Base-by-base conservation (phyloP, 495 filamentous ascomycete genomes). In the Diplogelasinospora grovesii region DNA sequence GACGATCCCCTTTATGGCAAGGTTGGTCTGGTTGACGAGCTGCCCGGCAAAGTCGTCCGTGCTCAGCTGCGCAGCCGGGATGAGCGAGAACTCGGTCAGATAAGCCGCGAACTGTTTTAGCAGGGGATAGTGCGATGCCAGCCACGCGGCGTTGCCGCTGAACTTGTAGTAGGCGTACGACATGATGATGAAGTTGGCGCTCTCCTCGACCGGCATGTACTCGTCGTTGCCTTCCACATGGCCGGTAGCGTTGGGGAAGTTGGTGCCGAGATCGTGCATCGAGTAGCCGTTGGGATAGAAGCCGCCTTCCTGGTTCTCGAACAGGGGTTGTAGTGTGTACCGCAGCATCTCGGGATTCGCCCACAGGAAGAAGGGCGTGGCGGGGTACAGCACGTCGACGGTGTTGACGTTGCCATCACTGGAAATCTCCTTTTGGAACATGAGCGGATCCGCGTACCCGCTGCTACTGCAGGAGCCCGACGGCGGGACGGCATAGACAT, bases 121-220 rank as follows among this genome's bases (percentile, higher is more conserved):
- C 10, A 97, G 70, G 35, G 60, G 65, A 59, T 95, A 95, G 41
- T 79, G 85, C 8, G 59, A 61, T 4, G 57, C 37, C 2, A 76
- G 57, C 75, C 75, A 79, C n/a, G n/a, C n/a, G n/a, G n/a, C 46
- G 68, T 60, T 22, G 52, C 55, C 3, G 74, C 74, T 14, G 60
- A 66, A 42, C 68, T 69, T 26, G 68, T 57, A 3, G 81, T 81
- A 21, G 64, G 68, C 5, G 53, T 49, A 68, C 0, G 82, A 88
- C 89, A 97, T 93, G 57, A 95, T 94, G 24, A 97, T 64, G 70
- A 97, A 95, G 50, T 97, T 86, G 3, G 90, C 90, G 50, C 90
- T 95, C 54, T 97, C 90, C 53, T 97, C 90, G 2, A 97, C 85
- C 0, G 90, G 90, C 90, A 97, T 97, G 43, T 95, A 90, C 57